A percentile compares a stretch with the other conserved stretches of the same genome.
Evolutionary conservation across 1,139 yeast species (phyloP).

Genomic region (Debaryomyces nepalensis): DNA sequence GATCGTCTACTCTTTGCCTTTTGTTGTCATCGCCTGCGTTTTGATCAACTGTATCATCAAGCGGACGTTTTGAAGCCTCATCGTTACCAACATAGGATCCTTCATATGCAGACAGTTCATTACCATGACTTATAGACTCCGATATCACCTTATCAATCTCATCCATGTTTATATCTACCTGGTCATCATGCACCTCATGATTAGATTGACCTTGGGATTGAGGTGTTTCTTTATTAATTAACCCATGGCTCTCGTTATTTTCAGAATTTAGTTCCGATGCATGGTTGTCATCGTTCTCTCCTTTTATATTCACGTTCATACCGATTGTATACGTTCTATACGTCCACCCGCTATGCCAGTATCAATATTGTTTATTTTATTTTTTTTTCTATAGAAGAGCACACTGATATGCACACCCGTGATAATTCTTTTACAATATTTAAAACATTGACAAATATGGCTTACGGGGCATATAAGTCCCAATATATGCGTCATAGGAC

Average conservation of each 20-base stretch:
- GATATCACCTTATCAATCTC: slow-evolving; percentile 24
- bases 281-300: background rate
- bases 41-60: background rate
- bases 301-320: slow-evolving; percentile 3
- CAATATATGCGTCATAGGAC: too few species aligned
- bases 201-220: slow-evolving; percentile 9
- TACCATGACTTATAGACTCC: slow-evolving; percentile 20
- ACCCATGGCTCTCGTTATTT: background rate
- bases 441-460: too few species aligned
- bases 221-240: slow-evolving; percentile 10
- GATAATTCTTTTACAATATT: slow-evolving; percentile 1
- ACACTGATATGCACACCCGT: slow-evolving; percentile 3
- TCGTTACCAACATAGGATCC: slow-evolving; percentile 7
- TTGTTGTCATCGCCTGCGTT: slow-evolving; percentile 2
- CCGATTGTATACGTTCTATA: background rate
- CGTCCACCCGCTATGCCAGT: background rate
- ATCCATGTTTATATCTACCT: slow-evolving; percentile 20
- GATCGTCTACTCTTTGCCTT: slow-evolving; percentile 9
- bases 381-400: slow-evolving; percentile 9
- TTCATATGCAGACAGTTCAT: slow-evolving; percentile 6
- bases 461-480: too few species aligned
- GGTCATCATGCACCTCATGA: slow-evolving; percentile 10
- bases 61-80: slow-evolving; percentile 5
- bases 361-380: background rate
- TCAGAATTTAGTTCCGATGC: background rate